A percentile compares a stretch with the other conserved stretches of the same genome.
These are phyloP conservation scores for Lactarius quietus DNA, from an alignment of 768 basidiomycete species.

Conservation along the genomic window DNA sequence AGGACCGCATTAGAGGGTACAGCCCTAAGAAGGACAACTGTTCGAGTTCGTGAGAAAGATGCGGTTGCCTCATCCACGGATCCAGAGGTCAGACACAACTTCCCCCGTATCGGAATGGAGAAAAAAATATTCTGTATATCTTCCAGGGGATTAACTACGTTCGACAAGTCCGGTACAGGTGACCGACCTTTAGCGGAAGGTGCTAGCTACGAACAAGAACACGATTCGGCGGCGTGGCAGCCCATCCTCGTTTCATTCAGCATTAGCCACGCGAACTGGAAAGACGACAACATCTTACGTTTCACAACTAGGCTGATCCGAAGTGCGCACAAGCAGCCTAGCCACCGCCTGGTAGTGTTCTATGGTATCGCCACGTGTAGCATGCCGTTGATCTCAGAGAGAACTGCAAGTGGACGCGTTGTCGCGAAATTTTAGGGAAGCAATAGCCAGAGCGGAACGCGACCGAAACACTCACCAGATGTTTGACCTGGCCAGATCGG, in stretches of 20 bases:
- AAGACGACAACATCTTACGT: constrained; percentile 13
- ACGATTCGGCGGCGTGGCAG: constrained; percentile 14
- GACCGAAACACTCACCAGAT: not conserved
- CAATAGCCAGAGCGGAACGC: constrained; percentile 5
- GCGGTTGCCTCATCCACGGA: not conserved
- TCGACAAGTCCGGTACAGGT: not conserved
- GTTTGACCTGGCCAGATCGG: not conserved
- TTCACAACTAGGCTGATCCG: not conserved
- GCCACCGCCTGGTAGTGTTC: constrained; percentile 15
- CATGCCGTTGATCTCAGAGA: constrained; percentile 10
- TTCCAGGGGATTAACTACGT: constrained; percentile 1
- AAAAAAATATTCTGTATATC: not conserved
- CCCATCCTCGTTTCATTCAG: not conserved
- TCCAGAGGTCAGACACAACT: not conserved
- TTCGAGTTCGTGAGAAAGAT: constrained; percentile 11
- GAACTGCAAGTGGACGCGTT: constrained; percentile 19
- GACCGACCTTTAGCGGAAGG: not conserved
- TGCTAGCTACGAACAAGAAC: not conserved
- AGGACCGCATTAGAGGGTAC: not conserved
- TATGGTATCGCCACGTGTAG: constrained; percentile 17
- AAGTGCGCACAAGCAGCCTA: not conserved
- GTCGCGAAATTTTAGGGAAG: constrained; percentile 15
- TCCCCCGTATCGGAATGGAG: not conserved
- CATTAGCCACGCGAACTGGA: not conserved
- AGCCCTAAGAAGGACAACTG: not conserved